phyloP scores from a whole-genome alignment of 2,329 filamentous ascomycete genomes.

The Drechmeria coniospora region DNA sequence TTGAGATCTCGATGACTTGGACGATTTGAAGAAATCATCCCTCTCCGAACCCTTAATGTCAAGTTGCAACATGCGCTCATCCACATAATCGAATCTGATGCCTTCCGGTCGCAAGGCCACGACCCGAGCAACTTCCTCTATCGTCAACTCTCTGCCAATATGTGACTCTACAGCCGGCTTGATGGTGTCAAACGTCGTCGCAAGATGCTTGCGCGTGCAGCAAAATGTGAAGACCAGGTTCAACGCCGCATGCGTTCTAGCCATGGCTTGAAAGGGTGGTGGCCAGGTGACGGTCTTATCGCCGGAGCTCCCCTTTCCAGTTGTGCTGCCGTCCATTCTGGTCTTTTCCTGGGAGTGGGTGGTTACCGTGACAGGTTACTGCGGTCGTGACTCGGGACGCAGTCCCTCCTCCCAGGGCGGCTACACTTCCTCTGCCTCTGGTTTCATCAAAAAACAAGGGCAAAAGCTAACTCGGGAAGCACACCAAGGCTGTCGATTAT shows the following conservation, averaged over 20 bases:
- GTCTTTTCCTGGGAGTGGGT: slow-evolving; percentile 2
- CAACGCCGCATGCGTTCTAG: slow-evolving; percentile 66
- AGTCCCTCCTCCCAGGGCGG: too few species aligned
- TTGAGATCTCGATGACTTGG: slow-evolving; percentile 30
- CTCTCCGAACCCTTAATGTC: slow-evolving; percentile 55
- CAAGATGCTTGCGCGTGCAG: slow-evolving; percentile 79
- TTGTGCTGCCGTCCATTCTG: too few species aligned
- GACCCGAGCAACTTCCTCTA: slow-evolving; percentile 73
- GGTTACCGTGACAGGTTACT: too few species aligned
- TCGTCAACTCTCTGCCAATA: slow-evolving; percentile 50
- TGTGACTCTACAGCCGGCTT: slow-evolving; percentile 73
- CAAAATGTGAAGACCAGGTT: slow-evolving; percentile 94
- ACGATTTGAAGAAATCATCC: slow-evolving; percentile 45
- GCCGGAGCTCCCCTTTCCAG: too few species aligned
- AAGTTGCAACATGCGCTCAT: slow-evolving; percentile 68
- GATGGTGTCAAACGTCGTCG: slow-evolving; percentile 83
- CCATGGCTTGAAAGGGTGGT: slow-evolving; percentile 53
- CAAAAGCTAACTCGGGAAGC: too few species aligned
- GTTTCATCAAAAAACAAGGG: too few species aligned
- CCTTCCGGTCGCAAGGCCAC: slow-evolving; percentile 62
- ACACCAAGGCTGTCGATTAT: too few species aligned
- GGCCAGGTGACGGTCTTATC: too few species aligned
- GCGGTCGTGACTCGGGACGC: too few species aligned
- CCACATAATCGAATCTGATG: slow-evolving; percentile 74
- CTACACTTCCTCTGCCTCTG: too few species aligned